Base-by-base conservation (phyloP, 1,139 yeast genomes). In the Geotrichum carabidarum region DNA sequence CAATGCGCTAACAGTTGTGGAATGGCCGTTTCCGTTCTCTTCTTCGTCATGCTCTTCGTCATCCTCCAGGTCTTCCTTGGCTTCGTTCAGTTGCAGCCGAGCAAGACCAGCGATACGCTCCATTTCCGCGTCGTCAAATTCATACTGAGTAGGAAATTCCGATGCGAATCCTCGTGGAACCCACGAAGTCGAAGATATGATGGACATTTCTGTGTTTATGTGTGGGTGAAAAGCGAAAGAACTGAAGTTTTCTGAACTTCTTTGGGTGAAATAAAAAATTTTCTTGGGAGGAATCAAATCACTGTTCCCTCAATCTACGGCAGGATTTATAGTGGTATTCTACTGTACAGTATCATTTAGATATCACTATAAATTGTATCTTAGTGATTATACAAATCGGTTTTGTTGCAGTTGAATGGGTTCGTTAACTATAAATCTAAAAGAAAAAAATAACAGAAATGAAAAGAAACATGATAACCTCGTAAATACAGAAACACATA, bases 81-180 rank as follows among this genome's bases (percentile, higher is more conserved):
- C 94, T 60, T 88, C 95, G 44, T 79, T 79, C 55, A 93, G 74
- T 68, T 90, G 90, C 64, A 91, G 75, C 59, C 85, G 80, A 45
- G 98, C 96, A 80, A 93, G 79, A 60, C 84, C 83, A 59, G 84
- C 82, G 67, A 93, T 90, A 72, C 97, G 81, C 58, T 82, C 94
- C 88, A 93, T 84, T 71, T 93, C 99, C 57, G 80, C 94, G 60
- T 93, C 98, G 64, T 90, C 83, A 57, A 93, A 74, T 62, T 88
- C 96, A 66, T 89, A 90, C 67, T 86, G 81, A 63, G 83, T 88
- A 4, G 99, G 99, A 67, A 85, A 87, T 69, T 91, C 97, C 41
- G 95, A 81, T 32, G 99, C 95, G 69, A 79, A 86, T 9, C 99
- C 99, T 66, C 96, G 81, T 50, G 98, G 98, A 36, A 93, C 96